Conservation (phyloP, 345 rosid species). For the Eucalyptus lansdowneana region DNA sequence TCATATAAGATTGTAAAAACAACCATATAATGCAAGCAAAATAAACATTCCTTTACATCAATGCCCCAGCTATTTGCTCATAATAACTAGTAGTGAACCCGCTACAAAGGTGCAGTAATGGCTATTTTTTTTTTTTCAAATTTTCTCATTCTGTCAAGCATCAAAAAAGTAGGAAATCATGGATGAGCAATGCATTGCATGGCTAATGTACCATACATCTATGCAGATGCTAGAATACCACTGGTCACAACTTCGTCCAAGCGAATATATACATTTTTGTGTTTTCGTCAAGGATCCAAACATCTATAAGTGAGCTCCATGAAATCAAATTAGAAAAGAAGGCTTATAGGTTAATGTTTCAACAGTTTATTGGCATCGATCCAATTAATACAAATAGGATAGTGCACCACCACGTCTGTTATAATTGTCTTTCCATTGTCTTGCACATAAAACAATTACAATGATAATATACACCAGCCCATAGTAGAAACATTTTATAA, state of each 20-base stretch:
- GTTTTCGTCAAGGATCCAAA: not conserved
- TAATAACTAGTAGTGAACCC: not conserved
- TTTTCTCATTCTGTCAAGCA: not conserved
- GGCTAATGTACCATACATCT: not conserved
- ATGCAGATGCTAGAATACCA: not conserved
- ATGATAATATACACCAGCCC: not conserved
- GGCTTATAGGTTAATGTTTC: not conserved
- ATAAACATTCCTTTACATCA: not conserved
- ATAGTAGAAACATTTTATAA: not conserved
- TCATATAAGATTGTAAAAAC: too few species aligned
- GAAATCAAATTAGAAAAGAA: not conserved
- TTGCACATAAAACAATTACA: not conserved
- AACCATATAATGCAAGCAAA: too few species aligned
- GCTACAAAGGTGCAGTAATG: not conserved
- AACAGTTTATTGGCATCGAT: not conserved
- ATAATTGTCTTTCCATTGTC: not conserved
- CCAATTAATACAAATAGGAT: not conserved
- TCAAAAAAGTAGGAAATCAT: not conserved
- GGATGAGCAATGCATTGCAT: not conserved
- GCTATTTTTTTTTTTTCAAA: not conserved
- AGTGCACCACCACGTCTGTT: not conserved
- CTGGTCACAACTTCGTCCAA: not conserved
- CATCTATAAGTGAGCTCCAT: not conserved
- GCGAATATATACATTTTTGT: not conserved
- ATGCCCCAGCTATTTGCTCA: not conserved